Evolutionary conservation across 2,329 filamentous ascomycete genomes (phyloP).

Genomic region (Aspergillus sp.): DNA sequence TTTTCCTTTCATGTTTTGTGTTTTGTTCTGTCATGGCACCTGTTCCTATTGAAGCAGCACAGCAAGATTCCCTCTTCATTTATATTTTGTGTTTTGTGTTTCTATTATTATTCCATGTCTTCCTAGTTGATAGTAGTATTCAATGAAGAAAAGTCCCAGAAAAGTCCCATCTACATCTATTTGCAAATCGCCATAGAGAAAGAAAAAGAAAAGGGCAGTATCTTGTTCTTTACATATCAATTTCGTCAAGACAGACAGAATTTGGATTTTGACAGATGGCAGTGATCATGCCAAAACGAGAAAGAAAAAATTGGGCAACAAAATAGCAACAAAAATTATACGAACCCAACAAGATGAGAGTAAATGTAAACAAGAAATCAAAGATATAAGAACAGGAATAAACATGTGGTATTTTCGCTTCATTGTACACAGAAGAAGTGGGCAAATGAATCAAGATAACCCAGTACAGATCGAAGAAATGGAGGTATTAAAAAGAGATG

Average conservation of each 20-base stretch:
- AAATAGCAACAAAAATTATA: not conserved
- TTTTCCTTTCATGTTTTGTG: conserved; percentile 14
- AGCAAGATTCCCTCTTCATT: conserved; percentile 35
- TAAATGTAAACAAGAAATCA: conserved; percentile 7
- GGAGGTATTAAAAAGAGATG: conserved; percentile 12
- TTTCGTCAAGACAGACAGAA: not conserved
- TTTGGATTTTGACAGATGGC: not conserved
- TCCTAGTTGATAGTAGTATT: conserved; percentile 25
- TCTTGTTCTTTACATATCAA: conserved; percentile 1
- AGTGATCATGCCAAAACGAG: not conserved
- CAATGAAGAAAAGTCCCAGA: conserved; percentile 24
- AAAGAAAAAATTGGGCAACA: not conserved
- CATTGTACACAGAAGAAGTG: conserved; percentile 31
- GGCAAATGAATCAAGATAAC: conserved; percentile 11
- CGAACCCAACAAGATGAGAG: conserved; percentile 1
- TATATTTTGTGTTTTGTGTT: conserved; percentile 19
- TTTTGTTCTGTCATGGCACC: conserved; percentile 18
- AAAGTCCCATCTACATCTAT: conserved; percentile 8
- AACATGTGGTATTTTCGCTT: conserved; percentile 36
- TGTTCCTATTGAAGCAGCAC: conserved; percentile 32
- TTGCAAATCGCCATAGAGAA: too few relatives aligned
- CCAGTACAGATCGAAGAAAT: conserved; percentile 14
- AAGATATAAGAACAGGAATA: conserved; percentile 17
- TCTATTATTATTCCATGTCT: conserved; percentile 20
- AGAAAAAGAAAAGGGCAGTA: conserved; percentile 4